phyloP scores from a whole-genome alignment of 2,329 filamentous ascomycete genomes.

The Exophiala bonariae region DNA sequence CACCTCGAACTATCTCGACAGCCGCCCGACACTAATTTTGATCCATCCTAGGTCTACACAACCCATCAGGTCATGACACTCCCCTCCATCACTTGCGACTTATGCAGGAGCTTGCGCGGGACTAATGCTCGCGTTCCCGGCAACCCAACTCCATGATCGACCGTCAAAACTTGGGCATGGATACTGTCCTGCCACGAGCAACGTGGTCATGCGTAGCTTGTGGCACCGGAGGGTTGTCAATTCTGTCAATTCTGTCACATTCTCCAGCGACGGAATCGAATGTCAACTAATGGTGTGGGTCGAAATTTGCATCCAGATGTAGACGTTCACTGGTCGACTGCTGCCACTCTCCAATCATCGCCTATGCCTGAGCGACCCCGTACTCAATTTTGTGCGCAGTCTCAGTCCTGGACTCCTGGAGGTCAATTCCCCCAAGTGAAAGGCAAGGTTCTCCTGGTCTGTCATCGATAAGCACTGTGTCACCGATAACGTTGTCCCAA shows the following conservation, averaged over 20 bases:
- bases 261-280: too few relatives aligned
- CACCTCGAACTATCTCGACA: background rate
- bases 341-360: too few relatives aligned
- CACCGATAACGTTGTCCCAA: constrained; percentile 10
- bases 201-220: constrained; percentile 13
- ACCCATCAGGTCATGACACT: constrained; percentile 8
- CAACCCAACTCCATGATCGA: constrained; percentile 3
- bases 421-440: background rate
- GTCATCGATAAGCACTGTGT: constrained; percentile 8
- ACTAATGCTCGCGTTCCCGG: background rate
- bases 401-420: background rate
- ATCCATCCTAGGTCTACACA: too few relatives aligned
- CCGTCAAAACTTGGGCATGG: background rate
- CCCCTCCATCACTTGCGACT: constrained; percentile 9
- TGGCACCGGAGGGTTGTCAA: constrained; percentile 2
- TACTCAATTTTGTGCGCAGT: constrained; percentile 1
- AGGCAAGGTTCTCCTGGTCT: too few relatives aligned
- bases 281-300: too few relatives aligned
- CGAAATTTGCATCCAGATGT: too few relatives aligned
- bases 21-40: background rate
- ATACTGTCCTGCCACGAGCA: constrained; percentile 3
- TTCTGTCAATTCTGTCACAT: too few relatives aligned
- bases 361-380: background rate
- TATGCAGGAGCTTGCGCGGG: constrained; percentile 22
- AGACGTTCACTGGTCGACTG: too few relatives aligned